Base-by-base conservation (phyloP, 2,329 filamentous ascomycete species). In the Madurella fahalii region DNA sequence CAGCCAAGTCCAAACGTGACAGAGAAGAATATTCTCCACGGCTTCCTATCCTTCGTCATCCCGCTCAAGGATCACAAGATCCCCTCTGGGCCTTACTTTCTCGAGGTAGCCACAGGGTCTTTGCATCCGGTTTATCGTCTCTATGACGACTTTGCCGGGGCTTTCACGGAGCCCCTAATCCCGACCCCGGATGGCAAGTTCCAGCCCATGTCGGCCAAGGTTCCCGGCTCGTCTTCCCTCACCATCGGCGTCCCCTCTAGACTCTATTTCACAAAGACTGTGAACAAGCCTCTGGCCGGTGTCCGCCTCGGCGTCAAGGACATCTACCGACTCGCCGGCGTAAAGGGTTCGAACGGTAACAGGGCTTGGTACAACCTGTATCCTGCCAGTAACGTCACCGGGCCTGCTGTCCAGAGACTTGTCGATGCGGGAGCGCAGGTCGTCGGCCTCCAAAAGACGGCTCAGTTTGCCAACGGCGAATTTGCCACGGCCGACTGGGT, bases 281-380 rank as follows among this genome's bases (percentile, higher is more conserved):
- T 67, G 0, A 71, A 74, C n/a, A 77, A 81, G 62, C 83, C 82
- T 1, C 71, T 87, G 0, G 78, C 81, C 5, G 83, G 84, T 16
- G 76, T 84, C 3, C 75, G 84, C 16, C 65, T 86, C 0, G 83
- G 77, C 0, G 74, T 86, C 52, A 87, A 87, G 65, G 84, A 87
- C 59, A 81, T 85, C 45, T 83, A 76, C 61, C 74, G 58, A 2
- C 55, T 65, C 2, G 61, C 59, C 1, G 84, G 83, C 2, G 65
- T 84, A 2, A 75, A 75, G 37, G 82, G 77, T 0, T 74, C 74
- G 4, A 76, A 77, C 52, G 82, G 83, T 1, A 85, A 81, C 60
- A 71, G 74, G 25, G 25, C 25, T 25, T 25, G 25, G 25, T 25
- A 25, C 25, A 25, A 25, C 25, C 25, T 25, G 25, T 25, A 25